These are phyloP conservation scores for Panicum miliaceum DNA, from an alignment of 176 grass and related monocot genomes.

Conservation along the genomic window DNA sequence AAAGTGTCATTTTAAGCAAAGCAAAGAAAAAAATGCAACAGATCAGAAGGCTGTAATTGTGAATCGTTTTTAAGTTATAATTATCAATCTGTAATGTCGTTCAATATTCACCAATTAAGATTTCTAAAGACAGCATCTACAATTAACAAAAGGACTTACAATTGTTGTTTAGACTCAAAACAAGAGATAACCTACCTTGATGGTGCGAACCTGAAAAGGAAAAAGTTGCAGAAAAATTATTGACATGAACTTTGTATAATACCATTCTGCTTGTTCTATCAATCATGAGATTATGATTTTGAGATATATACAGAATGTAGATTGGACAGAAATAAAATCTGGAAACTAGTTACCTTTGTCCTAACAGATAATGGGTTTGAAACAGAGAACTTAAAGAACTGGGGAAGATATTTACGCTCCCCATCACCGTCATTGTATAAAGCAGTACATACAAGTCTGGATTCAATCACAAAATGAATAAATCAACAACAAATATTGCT, in stretches of 20 bases:
- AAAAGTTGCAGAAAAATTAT: constrained; percentile 31
- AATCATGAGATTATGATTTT: constrained; percentile 12
- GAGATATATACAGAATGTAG: neutral
- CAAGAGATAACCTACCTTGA: constrained; percentile 86
- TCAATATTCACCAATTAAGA: constrained; percentile 25
- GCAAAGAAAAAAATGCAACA: neutral
- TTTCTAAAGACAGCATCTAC: constrained; percentile 22
- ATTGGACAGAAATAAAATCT: constrained; percentile 13
- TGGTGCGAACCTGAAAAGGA: constrained; percentile 81
- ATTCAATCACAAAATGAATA: constrained; percentile 47
- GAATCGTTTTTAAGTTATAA: neutral
- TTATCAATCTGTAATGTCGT: constrained; percentile 21
- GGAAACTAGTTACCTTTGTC: constrained; percentile 82
- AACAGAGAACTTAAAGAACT: constrained; percentile 98
- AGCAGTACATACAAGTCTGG: constrained; percentile 96
- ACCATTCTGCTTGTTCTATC: constrained; percentile 19
- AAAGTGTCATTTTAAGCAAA: neutral
- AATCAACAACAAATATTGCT: constrained; percentile 29
- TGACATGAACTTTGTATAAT: constrained; percentile 28
- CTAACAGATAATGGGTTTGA: constrained; percentile 95
- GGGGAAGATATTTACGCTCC: constrained; percentile 98
- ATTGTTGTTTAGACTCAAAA: constrained; percentile 44
- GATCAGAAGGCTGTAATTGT: constrained; percentile 1
- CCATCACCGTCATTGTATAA: constrained; percentile 91
- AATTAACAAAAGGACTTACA: constrained; percentile 55